phyloP scores from a whole-genome alignment of 768 basidiomycete species.

The Thelephora ganbajun region DNA sequence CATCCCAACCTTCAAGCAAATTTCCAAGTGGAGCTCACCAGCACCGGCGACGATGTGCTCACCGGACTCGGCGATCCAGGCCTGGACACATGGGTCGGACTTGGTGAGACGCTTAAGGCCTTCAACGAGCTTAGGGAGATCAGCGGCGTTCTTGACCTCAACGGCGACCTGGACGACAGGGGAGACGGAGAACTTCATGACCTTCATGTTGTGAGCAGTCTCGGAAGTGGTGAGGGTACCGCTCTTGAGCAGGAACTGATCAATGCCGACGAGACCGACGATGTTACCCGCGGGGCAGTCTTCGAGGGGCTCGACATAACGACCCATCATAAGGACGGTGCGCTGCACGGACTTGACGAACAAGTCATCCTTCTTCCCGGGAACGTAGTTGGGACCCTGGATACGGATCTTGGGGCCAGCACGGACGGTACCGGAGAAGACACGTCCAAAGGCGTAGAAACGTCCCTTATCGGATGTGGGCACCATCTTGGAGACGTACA shows the following conservation, averaged over 20 bases:
- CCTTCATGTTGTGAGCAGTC: constrained; percentile 99
- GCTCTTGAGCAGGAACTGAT: constrained; percentile 99
- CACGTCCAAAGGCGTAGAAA: constrained; percentile 99
- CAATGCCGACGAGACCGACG: constrained; percentile 96
- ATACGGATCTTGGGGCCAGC: constrained; percentile 98
- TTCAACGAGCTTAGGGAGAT: constrained; percentile 98
- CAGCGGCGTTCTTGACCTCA: constrained; percentile 98
- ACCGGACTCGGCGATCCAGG: constrained; percentile 83
- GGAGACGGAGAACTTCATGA: constrained; percentile 99
- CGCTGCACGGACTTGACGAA: constrained; percentile 98
- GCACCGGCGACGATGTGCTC: constrained; percentile 99
- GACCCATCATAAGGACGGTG: constrained; percentile 99
- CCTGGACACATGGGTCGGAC: constrained; percentile 98
- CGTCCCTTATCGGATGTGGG: constrained; percentile 99
- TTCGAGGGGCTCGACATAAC: constrained; percentile 95
- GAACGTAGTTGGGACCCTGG: constrained; percentile 97
- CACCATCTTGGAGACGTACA: constrained; percentile 99
- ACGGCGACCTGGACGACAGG: constrained; percentile 99
- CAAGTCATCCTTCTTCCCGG: constrained; percentile 97
- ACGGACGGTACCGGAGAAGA: constrained; percentile 96
- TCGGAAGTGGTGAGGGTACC: constrained; percentile 96
- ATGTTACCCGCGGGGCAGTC: constrained; percentile 99
- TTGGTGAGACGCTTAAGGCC: constrained; percentile 99
- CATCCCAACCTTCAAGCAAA: constrained; percentile 79
- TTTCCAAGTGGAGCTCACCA: constrained; percentile 98